Evolutionary conservation across 768 basidiomycete species (phyloP), one percentile per base, ranked within the genome.

Genomic region (Boletus subcaerulescens): DNA sequence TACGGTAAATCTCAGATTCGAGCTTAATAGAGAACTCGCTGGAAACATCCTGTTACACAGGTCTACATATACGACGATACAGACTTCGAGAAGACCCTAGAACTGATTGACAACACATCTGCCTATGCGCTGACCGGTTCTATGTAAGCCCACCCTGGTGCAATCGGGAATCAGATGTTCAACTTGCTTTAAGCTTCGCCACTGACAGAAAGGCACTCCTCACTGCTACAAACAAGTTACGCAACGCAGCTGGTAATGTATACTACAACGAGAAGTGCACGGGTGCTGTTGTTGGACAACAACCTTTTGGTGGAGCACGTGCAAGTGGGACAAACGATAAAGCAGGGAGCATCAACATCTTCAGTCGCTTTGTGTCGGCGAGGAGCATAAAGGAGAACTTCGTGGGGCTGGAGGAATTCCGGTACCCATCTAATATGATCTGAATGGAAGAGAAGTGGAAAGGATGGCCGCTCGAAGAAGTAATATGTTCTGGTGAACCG

Each of bases 221-320:
- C 59, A 75, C 76, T 33, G 91, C 93, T 3, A 86, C 92, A 41
- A 88, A 89, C 74, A 81, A 80, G 51, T 81, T 99, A 42, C 87
- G 93, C 52, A 89, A 96, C 74, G 80, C 94, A 1, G 92, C 97
- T 4, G 97, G 97, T 3, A 99, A 98, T 71, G 85, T 96, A 52
- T 99, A 99, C 77, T 93, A 94, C 76, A 98, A 98, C 72, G 95
- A 98, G 63, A 95, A 96, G 72, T 98, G 93, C 73, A 99, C 96
- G 2, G 93, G 93, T 32, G 94, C 93, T n/a, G 91, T 92, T 46
- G 93, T 98, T 35, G 96, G 94, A 10, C 95, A 98, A 71, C 95
- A 99, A 73, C 96, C 97, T 12, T 99, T 99, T 68, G 97, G 97
- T 45, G 97, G 97, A 31, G 91, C 85, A 3, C 84, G 95, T 36